phyloP scores from a whole-genome alignment of 148 eudicot genomes.

The Selenicereus undatus region DNA sequence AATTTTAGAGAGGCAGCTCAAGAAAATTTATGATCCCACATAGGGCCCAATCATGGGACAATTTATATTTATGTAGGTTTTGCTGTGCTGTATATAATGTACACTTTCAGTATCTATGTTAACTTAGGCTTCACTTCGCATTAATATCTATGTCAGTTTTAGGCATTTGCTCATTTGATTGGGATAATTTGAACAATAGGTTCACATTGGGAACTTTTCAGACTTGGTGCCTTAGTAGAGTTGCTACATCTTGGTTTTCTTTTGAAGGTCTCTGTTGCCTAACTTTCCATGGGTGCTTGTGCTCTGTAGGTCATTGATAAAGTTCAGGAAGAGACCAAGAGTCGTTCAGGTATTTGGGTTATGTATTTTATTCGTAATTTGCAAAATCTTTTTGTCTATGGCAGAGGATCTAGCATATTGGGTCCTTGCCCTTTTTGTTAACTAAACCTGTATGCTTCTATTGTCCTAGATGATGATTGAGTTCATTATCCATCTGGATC shows the following conservation, averaged over 20 bases:
- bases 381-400: neutral
- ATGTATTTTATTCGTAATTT: neutral
- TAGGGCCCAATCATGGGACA: neutral
- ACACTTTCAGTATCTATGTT: neutral
- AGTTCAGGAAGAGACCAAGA: constrained; percentile 77
- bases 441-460: too few relatives aligned
- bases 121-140: neutral
- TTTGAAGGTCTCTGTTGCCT: neutral
- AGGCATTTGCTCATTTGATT: neutral
- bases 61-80: too few relatives aligned
- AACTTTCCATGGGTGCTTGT: constrained; percentile 14
- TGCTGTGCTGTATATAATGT: too few relatives aligned
- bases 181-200: neutral
- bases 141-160: neutral
- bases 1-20: neutral
- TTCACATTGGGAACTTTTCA: neutral
- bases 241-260: neutral
- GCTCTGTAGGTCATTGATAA: constrained; percentile 66
- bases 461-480: too few relatives aligned
- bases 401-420: neutral
- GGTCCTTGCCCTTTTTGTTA: too few relatives aligned
- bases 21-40: neutral
- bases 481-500: neutral
- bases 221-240: neutral
- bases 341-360: constrained; percentile 48